Base-by-base conservation (phyloP, 2,329 filamentous ascomycete genomes). In the Leptographium lundbergii region DNA sequence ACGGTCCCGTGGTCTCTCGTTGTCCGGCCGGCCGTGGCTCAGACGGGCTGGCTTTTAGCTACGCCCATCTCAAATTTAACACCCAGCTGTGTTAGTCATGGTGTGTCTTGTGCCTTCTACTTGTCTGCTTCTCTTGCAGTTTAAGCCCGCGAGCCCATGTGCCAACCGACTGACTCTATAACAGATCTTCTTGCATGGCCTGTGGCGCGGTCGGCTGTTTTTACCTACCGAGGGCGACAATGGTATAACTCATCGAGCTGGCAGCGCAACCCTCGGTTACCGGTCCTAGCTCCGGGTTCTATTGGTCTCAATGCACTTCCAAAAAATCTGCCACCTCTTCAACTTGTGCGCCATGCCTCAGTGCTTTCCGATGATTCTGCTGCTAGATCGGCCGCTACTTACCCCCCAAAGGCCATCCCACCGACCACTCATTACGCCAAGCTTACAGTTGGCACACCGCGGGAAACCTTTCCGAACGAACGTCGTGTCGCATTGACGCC, bases 401-500 rank as follows among this genome's bases (percentile, higher is more conserved):
- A 74, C 64, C 76, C 75, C 22, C 75, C 76, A 6, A 69, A 71
- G 5, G 67, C 67, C n/a, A 56, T 69, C 19, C 67, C 78, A 17
- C 71, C 73, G 2, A 77, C 78, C 27, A 79, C 72, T 3, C 88
- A 89, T 0, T 95, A 91, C 70, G 75, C 80, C 24, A 76, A 85
- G 52, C 79, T 95, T 59, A 87, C 84, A 4, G 83, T 96, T 54
- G 90, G 90, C 60, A 81, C 94, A 4, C 89, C 89, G 17, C 82
- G 81, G 60, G 91, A 96, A 71, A 86, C 82, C n/a, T 90, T 81
- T 66, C 81, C 84, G 0, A 82, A 85, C 60, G 91, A 96, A 74
- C 84, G 87, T 50, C 87, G 91, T 56, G 90, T 95, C 17, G 89
- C 91, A 34, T 79, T 95, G 59, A 92, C 89, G 0, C 91, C 91